Conservation (phyloP, 2,329 filamentous ascomycete genomes). For the Calonectria ilicicola region DNA sequence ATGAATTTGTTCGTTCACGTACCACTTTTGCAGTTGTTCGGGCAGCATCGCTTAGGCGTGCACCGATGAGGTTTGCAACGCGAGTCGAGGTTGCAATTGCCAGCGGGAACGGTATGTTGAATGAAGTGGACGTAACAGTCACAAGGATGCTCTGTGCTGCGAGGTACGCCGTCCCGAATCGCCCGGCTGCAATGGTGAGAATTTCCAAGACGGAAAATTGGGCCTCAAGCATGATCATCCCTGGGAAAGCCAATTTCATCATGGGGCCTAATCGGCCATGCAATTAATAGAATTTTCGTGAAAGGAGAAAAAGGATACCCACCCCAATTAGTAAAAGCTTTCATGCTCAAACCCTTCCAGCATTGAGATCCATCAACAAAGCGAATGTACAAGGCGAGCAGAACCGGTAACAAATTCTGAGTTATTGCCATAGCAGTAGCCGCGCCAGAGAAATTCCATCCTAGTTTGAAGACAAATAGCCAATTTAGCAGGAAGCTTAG, state of each 20-base stretch:
- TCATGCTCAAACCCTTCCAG: slow-evolving; percentile 80
- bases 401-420: slow-evolving; percentile 78
- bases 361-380: slow-evolving; percentile 79
- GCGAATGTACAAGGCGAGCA: slow-evolving; percentile 79
- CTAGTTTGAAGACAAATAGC: slow-evolving; percentile 77
- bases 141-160: slow-evolving; percentile 88
- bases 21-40: slow-evolving; percentile 81
- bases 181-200: slow-evolving; percentile 80
- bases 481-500: slow-evolving; percentile 81
- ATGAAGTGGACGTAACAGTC: slow-evolving; percentile 81
- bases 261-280: slow-evolving; percentile 63
- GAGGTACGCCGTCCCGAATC: slow-evolving; percentile 80
- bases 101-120: slow-evolving; percentile 90
- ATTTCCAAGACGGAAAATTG: slow-evolving; percentile 93
- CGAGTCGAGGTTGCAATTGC: slow-evolving; percentile 89
- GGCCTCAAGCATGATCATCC: slow-evolving; percentile 90
- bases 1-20: slow-evolving; percentile 35
- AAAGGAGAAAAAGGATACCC: background rate
- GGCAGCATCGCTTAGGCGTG: slow-evolving; percentile 80
- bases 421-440: slow-evolving; percentile 82
- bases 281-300: background rate
- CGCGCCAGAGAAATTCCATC: slow-evolving; percentile 79
- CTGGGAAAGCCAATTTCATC: slow-evolving; percentile 86
- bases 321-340: slow-evolving; percentile 77
- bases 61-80: slow-evolving; percentile 90